Conservation (phyloP, 768 basidiomycete species). For the Suillus subaureus region DNA sequence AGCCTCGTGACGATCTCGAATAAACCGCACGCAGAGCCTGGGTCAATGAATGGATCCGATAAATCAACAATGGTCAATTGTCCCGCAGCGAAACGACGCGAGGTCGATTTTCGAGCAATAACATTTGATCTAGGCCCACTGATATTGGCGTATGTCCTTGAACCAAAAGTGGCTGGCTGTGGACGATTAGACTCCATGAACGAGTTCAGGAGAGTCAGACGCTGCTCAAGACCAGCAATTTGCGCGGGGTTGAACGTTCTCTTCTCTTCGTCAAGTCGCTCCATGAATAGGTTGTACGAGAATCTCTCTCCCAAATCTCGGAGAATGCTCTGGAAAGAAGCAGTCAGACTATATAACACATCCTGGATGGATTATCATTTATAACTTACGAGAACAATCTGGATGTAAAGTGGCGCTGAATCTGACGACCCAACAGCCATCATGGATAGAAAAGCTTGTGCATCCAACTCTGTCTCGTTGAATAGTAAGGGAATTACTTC, state of each 20-base stretch:
- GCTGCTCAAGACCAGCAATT: slow-evolving; percentile 51
- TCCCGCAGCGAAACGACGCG: slow-evolving; percentile 43
- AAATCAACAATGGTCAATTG: slow-evolving; percentile 64
- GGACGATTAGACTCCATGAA: slow-evolving; percentile 40
- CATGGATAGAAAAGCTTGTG: slow-evolving; percentile 60
- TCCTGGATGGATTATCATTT: slow-evolving; percentile 2
- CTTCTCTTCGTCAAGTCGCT: slow-evolving; percentile 42
- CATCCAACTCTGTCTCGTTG: slow-evolving; percentile 56
- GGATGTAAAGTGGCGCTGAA: slow-evolving; percentile 60
- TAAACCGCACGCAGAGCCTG: slow-evolving; percentile 56
- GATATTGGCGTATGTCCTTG: not conserved
- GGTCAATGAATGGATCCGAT: slow-evolving; percentile 66
- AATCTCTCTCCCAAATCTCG: slow-evolving; percentile 57
- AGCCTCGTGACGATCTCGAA: slow-evolving; percentile 63
- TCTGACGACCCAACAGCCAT: slow-evolving; percentile 62
- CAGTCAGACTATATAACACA: slow-evolving; percentile 2
- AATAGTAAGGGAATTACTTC: slow-evolving; percentile 51
- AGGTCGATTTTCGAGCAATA: slow-evolving; percentile 2
- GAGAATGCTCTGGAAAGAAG: slow-evolving; percentile 46
- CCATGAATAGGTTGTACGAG: slow-evolving; percentile 46
- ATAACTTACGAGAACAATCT: slow-evolving; percentile 53
- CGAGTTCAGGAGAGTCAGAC: slow-evolving; percentile 52
- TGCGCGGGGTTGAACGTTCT: slow-evolving; percentile 54
- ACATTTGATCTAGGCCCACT: not conserved
- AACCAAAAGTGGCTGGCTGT: not conserved